Evolutionary conservation across 108 stramenopile genomes (phyloP), one percentile per base, ranked within the genome.

Genomic region (Nannochloropsis granulata): DNA sequence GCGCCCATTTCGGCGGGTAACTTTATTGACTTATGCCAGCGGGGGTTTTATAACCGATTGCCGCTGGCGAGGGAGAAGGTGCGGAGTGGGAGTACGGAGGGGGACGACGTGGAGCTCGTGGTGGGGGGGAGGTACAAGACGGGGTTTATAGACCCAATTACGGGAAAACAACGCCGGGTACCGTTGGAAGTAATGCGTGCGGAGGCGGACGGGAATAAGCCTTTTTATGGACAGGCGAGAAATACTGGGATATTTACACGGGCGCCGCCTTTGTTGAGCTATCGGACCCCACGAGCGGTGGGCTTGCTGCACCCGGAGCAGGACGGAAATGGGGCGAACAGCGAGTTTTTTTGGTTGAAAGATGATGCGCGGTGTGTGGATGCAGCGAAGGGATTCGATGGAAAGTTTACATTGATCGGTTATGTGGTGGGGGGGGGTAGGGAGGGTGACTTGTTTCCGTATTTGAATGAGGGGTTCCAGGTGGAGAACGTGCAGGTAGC

Each of bases 291-390:
- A 44, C 95, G 95, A 44, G 97, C 97, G 23, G 92, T 98, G 92
- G 97, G 96, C 80, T 95, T 95, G 97, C 95, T 95, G 9, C 91
- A 96, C 71, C 95, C 95, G 25, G 95, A 96, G 83, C 95, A 95
- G 85, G 97, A 98, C 84, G 89, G 94, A 16, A 96, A 98, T 85
- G 91, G 93, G 9, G 97, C 95, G 24, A 84, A 93, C 24, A 93
- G 93, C 83, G 95, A 98, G 89, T 98, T 96, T 91, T 98, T 98
- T 90, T 98, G 95, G 95, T 87, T 98, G 13, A 71, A 34, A 45
- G 83, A 83, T 56, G 86, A 83, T 25, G 83, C 83, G 21, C 83
- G 83, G 23, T 82, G 83, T 44, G 83, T 45, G 43, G 86, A 87
- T 25, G 26, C 44, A 14, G 79, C 45, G 16, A 83, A 87, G 43